Conservation (phyloP, 805 yeast species). For the Pichia nanzhaoensis region DNA sequence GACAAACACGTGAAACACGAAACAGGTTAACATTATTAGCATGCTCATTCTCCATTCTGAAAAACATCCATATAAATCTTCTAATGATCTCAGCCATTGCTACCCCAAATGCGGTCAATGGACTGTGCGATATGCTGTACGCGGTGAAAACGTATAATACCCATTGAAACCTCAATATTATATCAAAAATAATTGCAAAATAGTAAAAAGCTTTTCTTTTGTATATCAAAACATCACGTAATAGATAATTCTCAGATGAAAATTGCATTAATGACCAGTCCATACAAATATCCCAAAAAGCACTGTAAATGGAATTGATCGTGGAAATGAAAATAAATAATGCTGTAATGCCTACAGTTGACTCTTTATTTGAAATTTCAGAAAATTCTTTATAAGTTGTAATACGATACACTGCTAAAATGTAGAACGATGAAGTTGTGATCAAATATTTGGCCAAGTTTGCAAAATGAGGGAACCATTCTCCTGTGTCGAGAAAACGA, state of each 20-base stretch:
- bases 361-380: slow-evolving; percentile 24
- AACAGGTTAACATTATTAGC: slow-evolving; percentile 79
- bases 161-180: slow-evolving; percentile 84
- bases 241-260: slow-evolving; percentile 45
- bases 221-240: slow-evolving; percentile 69
- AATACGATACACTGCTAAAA: slow-evolving; percentile 73
- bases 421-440: slow-evolving; percentile 59
- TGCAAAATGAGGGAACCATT: slow-evolving; percentile 93
- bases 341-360: slow-evolving; percentile 31
- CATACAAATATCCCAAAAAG: slow-evolving; percentile 88
- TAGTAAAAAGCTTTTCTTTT: slow-evolving; percentile 59
- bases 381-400: slow-evolving; percentile 26
- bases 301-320: slow-evolving; percentile 60
- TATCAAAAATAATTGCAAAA: slow-evolving; percentile 64
- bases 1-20: slow-evolving; percentile 83
- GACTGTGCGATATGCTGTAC: slow-evolving; percentile 74
- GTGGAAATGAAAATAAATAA: slow-evolving; percentile 68
- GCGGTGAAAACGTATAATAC: slow-evolving; percentile 76
- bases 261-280: slow-evolving; percentile 89
- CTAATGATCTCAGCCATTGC: slow-evolving; percentile 78
- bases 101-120: slow-evolving; percentile 73
- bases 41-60: slow-evolving; percentile 96
- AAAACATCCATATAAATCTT: slow-evolving; percentile 81
- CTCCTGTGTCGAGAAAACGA: slow-evolving; percentile 88
- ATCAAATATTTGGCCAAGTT: slow-evolving; percentile 73